These are phyloP conservation scores for Mucor indicus DNA, from an alignment of 371 early-diverging fungal genomes.

Conservation along the genomic window DNA sequence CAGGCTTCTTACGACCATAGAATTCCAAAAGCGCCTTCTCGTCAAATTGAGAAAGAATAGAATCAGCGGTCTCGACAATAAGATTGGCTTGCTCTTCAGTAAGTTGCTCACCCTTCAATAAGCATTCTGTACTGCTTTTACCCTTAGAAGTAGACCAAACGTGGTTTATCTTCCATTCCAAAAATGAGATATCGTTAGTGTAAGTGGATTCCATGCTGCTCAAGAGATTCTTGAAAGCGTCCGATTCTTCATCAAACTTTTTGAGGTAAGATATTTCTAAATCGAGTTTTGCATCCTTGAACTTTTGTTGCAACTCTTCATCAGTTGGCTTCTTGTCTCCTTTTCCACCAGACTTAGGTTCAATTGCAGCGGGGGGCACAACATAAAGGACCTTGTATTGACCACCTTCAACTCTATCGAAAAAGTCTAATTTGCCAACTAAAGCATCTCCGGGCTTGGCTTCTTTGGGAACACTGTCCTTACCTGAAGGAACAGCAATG, in stretches of 20 bases:
- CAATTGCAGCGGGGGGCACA: constrained; percentile 44
- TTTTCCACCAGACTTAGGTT: constrained; percentile 11
- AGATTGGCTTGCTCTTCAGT: constrained; percentile 41
- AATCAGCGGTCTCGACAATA: constrained; percentile 52
- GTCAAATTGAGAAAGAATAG: constrained; percentile 55
- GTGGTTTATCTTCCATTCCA: constrained; percentile 58
- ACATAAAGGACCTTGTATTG: constrained; percentile 60
- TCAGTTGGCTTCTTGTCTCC: constrained; percentile 44
- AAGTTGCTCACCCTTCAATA: constrained; percentile 28
- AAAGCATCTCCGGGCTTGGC: constrained; percentile 81
- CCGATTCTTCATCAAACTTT: constrained; percentile 64
- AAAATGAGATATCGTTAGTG: constrained; percentile 42
- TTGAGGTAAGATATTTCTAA: constrained; percentile 77
- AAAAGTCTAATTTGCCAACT: constrained; percentile 65
- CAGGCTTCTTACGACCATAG: constrained; percentile 61
- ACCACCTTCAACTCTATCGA: constrained; percentile 53
- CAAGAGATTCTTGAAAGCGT: constrained; percentile 55
- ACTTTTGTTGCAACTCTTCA: constrained; percentile 48
- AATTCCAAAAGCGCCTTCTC: constrained; percentile 58
- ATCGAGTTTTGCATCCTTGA: constrained; percentile 75
- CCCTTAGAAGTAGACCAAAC: constrained; percentile 55
- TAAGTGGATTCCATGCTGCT: constrained; percentile 56
- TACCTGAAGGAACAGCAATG: constrained; percentile 35
- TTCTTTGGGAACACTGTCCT: constrained; percentile 61
- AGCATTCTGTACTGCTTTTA: constrained; percentile 23